Evolutionary conservation across 345 rosid species (phyloP), one percentile per base, ranked within the genome.

Genomic region (Streptanthus diversifolius): DNA sequence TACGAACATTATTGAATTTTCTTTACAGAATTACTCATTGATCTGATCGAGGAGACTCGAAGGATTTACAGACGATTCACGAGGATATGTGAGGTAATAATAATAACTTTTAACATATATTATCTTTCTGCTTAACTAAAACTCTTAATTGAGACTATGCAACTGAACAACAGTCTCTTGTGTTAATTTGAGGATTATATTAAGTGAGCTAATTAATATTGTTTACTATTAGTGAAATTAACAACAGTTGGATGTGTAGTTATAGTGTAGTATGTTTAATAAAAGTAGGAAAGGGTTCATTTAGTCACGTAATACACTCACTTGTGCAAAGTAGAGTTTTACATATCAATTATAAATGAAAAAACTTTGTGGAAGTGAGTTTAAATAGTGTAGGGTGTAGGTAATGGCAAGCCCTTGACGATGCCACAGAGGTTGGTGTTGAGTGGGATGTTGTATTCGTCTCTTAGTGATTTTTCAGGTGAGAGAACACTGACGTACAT

Each of bases 381-480:
- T 76, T 75, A 75, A 55, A 80, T 60, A 72, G 76, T 79, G 86
- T 86, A 90, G 32, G 88, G 91, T 24, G 79, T 18, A 5, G 98
- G 98, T 83, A 59, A 78, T 30, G 93, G 86, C 83, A 92, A 7
- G 73, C 59, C 71, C 72, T 75, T 65, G 30, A 92, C 84, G 25
- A 77, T 45, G 19, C 98, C 98, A 15, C 98, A 92, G 0, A 85
- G 78, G 51, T 60, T 14, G 33, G 85, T 54, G 53, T 82, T 79
- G 59, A 87, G 93, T 11, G 95, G 91, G 9, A 90, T 45, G 82
- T 88, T 86, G 85, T 90, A 88, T 66, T 92, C 98, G 33, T 92
- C 98, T 64, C 89, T 86, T 4, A 92, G 83, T 2, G 98, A 92
- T 7, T 84, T 80, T 19, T 65, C 84, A 4, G 96, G 98, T 0